phyloP scores from a whole-genome alignment of 225 moss, liverwort and hornwort species.

The Anthoceros angustus region DNA sequence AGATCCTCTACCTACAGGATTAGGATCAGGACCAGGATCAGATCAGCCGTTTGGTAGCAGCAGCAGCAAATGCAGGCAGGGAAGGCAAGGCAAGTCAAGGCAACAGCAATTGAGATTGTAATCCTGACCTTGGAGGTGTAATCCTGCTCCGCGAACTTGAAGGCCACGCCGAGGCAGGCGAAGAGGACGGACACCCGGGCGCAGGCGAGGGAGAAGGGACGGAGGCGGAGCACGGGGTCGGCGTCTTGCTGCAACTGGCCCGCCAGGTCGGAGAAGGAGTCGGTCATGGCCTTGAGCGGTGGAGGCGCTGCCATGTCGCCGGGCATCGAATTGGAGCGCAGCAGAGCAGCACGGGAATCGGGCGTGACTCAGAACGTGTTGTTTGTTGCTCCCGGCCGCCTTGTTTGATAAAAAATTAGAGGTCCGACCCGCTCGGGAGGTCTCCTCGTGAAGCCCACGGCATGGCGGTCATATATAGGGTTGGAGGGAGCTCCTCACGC shows the following conservation, averaged over 20 bases:
- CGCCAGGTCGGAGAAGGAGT: slow-evolving; percentile 31
- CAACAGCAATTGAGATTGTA: not conserved
- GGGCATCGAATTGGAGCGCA: not conserved
- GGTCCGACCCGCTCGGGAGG: too few relatives aligned
- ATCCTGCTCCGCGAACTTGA: slow-evolving; percentile 95
- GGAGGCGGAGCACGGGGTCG: slow-evolving; percentile 21
- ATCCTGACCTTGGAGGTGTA: slow-evolving; percentile 58
- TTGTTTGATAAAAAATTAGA: too few relatives aligned
- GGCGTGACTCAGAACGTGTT: too few relatives aligned
- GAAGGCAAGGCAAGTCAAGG: not conserved
- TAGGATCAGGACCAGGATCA: not conserved
- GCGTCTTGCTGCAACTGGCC: slow-evolving; percentile 14
- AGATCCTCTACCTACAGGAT: slow-evolving; percentile 55
- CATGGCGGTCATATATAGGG: too few relatives aligned
- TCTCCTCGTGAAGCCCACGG: too few relatives aligned
- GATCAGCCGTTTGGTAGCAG: not conserved
- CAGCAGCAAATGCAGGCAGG: not conserved
- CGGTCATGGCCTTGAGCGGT: slow-evolving; percentile 50
- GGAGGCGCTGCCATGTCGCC: slow-evolving; percentile 8
- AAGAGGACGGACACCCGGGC: slow-evolving; percentile 69
- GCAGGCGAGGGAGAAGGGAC: slow-evolving; percentile 49
- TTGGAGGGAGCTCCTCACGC: too few relatives aligned
- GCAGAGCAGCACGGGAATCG: not conserved
- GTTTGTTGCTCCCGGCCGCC: too few relatives aligned
- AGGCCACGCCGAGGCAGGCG: slow-evolving; percentile 60